Evolutionary conservation across 148 eudicot species (phyloP).

Genomic region (Diospyros kaki): DNA sequence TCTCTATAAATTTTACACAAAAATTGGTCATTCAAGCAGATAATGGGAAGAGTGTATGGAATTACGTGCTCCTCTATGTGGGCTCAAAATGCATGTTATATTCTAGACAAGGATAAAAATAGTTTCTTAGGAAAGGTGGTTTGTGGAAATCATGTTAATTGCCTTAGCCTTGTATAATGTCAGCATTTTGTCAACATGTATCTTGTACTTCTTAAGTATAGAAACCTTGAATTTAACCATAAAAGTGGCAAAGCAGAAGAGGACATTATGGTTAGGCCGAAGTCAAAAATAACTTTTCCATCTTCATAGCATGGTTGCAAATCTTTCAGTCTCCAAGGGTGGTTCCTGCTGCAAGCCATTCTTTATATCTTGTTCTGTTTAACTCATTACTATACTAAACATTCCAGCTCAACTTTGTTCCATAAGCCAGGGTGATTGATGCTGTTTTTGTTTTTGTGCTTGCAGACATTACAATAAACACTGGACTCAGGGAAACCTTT

Average conservation of each 20-base stretch:
- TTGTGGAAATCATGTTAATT: not conserved
- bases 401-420: not conserved
- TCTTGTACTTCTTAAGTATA: too few species aligned
- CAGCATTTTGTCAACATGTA: not conserved
- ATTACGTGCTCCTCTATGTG: not conserved
- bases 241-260: too few species aligned
- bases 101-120: not conserved
- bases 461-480: constrained; percentile 43
- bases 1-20: not conserved
- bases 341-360: too few species aligned
- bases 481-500: constrained; percentile 51
- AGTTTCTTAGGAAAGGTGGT: not conserved
- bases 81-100: not conserved
- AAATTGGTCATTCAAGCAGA: too few species aligned
- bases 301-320: too few species aligned
- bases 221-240: too few species aligned
- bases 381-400: not conserved
- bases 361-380: not conserved
- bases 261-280: too few species aligned
- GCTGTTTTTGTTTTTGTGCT: not conserved
- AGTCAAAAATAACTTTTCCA: too few species aligned
- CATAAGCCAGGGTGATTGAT: not conserved
- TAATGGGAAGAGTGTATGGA: too few species aligned
- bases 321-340: too few species aligned
- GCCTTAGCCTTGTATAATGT: not conserved